These are phyloP conservation scores for Pyrrhoderma lamaoense DNA, from an alignment of 1,284 basidiomycete species.

Conservation along the genomic window DNA sequence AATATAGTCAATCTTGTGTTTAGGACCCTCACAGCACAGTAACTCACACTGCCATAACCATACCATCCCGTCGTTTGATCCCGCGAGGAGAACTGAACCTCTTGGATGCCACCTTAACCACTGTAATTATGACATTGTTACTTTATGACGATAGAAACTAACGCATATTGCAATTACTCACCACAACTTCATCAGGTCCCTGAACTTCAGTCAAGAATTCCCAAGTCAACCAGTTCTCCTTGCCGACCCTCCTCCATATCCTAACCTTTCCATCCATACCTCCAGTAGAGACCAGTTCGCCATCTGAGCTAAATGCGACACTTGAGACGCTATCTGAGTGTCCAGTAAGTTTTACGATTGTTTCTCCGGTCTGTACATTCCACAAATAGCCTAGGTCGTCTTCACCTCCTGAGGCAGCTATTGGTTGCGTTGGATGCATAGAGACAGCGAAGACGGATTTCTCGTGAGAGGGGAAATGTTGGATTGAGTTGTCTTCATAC, in stretches of 20 bases:
- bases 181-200: slow-evolving; percentile 93
- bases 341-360: slow-evolving; percentile 80
- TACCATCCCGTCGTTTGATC: slow-evolving; percentile 90
- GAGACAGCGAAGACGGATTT: slow-evolving; percentile 82
- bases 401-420: slow-evolving; percentile 90
- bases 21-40: slow-evolving; percentile 9
- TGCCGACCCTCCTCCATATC: slow-evolving; percentile 81
- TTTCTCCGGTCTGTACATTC: slow-evolving; percentile 78
- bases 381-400: slow-evolving; percentile 95
- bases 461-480: slow-evolving; percentile 56
- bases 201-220: slow-evolving; percentile 89
- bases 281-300: slow-evolving; percentile 88
- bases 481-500: slow-evolving; percentile 58
- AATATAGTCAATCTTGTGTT: slow-evolving; percentile 16
- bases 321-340: slow-evolving; percentile 89
- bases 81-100: slow-evolving; percentile 83
- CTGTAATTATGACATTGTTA: slow-evolving; percentile 33
- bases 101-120: slow-evolving; percentile 97
- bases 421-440: slow-evolving; percentile 78
- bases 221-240: slow-evolving; percentile 73
- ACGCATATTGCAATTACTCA: slow-evolving; percentile 36
- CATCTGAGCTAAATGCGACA: slow-evolving; percentile 79
- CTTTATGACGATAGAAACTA: not conserved
- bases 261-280: slow-evolving; percentile 96
- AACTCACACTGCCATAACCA: slow-evolving; percentile 93